Percentiles rank a stretch among this genome's conserved stretches.
These are phyloP conservation scores for Prunus padus DNA, from an alignment of 306 rosid species.

Conservation along the genomic window DNA sequence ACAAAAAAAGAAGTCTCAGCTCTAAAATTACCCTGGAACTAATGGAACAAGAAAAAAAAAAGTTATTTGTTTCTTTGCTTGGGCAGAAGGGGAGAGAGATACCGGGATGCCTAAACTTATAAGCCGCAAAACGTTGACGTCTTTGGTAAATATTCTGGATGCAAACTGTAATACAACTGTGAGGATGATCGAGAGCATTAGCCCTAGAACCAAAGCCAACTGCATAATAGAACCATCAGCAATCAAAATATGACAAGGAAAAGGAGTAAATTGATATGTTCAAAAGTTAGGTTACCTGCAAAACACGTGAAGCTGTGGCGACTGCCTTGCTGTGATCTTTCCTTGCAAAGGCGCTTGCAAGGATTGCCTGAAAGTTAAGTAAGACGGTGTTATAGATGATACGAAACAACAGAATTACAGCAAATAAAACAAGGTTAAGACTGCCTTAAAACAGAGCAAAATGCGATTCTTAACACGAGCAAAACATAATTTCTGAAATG, in stretches of 20 bases:
- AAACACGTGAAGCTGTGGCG: conserved; percentile 65
- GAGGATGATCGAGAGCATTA: conserved; percentile 26
- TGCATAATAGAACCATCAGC: conserved; percentile 17
- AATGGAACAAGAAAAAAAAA: neutral
- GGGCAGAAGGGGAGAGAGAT: neutral
- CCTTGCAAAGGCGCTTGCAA: conserved; percentile 86
- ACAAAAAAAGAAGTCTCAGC: conserved; percentile 8
- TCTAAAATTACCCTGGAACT: neutral
- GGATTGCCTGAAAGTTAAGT: conserved; percentile 58
- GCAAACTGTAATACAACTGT: conserved; percentile 19
- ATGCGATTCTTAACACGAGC: no score
- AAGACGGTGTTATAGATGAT: neutral
- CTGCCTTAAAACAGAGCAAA: neutral
- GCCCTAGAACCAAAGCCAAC: conserved; percentile 38
- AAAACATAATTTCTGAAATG: neutral
- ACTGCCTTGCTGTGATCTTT: conserved; percentile 63
- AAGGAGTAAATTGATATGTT: neutral
- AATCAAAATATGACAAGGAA: neutral
- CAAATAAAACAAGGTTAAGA: neutral
- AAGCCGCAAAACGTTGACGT: conserved; percentile 23
- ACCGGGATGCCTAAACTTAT: conserved; percentile 46
- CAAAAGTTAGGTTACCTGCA: conserved; percentile 45
- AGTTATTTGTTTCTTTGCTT: neutral
- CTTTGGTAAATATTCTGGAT: conserved; percentile 34
- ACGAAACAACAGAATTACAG: neutral